Evolutionary conservation across 2,329 filamentous ascomycete species (phyloP).

Genomic region (Delphinella strobiligena): DNA sequence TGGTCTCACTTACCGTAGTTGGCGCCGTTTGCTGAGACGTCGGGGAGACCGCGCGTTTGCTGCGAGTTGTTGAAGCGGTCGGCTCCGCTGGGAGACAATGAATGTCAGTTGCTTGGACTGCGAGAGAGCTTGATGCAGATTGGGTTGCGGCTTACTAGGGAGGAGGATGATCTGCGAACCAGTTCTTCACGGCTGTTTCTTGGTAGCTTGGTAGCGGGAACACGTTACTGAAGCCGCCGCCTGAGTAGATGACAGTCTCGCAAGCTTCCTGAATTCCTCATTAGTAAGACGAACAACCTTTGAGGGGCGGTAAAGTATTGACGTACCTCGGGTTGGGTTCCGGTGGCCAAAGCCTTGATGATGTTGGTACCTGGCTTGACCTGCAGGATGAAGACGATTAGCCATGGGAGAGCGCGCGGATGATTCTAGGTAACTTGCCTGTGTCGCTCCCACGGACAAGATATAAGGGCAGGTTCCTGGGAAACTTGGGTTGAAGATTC

Average conservation of each 20-base stretch:
- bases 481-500: constrained; percentile 36
- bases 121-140: no score
- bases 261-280: no score
- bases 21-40: constrained; percentile 20
- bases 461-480: constrained; percentile 35
- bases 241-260: constrained; percentile 33
- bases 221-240: constrained; percentile 40
- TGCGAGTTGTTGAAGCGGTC: constrained; percentile 36
- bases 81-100: no score
- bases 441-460: no score
- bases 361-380: constrained; percentile 28
- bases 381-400: constrained; percentile 42
- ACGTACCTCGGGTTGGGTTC: constrained; percentile 26
- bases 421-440: no score
- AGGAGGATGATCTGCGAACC: constrained; percentile 29
- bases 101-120: no score
- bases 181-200: constrained; percentile 25
- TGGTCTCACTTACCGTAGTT: no score
- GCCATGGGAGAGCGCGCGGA: no score
- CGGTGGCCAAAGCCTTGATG: constrained; percentile 16
- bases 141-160: no score
- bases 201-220: constrained; percentile 39
- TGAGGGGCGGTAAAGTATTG: no score
- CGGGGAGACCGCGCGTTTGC: constrained; percentile 35
- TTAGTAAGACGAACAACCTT: no score